phyloP scores from a whole-genome alignment of 2,329 filamentous ascomycete genomes.

The Xylariaceae sp. region DNA sequence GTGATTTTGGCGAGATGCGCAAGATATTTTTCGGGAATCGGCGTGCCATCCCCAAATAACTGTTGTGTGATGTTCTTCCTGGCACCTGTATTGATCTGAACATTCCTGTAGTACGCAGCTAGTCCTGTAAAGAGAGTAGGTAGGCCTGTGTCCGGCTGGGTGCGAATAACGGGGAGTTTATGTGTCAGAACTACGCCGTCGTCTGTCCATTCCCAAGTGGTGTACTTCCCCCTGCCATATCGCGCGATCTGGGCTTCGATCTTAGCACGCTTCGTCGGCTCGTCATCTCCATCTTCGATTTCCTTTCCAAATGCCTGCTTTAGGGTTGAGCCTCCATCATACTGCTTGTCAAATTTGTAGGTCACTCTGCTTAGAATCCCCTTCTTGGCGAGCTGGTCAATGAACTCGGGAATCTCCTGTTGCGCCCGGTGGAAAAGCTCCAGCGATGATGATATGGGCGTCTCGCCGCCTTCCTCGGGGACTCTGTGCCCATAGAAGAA shows the following conservation, averaged over 20 bases:
- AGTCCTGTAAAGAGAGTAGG: conserved; percentile 51
- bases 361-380: conserved; percentile 43
- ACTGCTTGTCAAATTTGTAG: conserved; percentile 48
- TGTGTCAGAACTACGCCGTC: conserved; percentile 48
- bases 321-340: conserved; percentile 51
- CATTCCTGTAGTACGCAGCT: conserved; percentile 48
- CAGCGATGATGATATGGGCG: conserved; percentile 51
- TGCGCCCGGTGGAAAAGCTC: conserved; percentile 49
- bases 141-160: conserved; percentile 47
- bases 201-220: conserved; percentile 51
- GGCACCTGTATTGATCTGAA: conserved; percentile 22
- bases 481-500: conserved; percentile 51
- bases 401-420: conserved; percentile 51
- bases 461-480: conserved; percentile 43
- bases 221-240: conserved; percentile 48
- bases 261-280: conserved; percentile 43
- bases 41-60: conserved; percentile 49
- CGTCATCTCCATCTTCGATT: conserved; percentile 47
- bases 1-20: conserved; percentile 46
- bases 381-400: conserved; percentile 45
- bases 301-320: conserved; percentile 48
- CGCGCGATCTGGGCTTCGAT: conserved; percentile 52
- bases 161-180: conserved; percentile 48
- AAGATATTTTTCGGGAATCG: conserved; percentile 50
- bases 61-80: conserved; percentile 42